These are phyloP conservation scores for Beauveria asiatica DNA, from an alignment of 2,329 filamentous ascomycete species.

Conservation along the genomic window DNA sequence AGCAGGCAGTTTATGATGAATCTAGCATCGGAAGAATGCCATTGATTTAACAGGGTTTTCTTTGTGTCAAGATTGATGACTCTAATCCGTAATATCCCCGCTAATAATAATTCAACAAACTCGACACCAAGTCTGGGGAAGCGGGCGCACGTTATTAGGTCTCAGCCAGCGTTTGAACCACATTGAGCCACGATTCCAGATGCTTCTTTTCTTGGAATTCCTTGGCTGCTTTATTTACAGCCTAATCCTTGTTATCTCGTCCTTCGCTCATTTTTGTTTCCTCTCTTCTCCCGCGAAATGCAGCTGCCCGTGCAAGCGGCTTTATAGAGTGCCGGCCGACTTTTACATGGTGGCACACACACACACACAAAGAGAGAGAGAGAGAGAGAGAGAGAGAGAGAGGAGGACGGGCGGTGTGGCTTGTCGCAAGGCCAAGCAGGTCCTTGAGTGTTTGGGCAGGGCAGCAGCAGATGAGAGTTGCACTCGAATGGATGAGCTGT, in stretches of 20 bases:
- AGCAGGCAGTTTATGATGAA: too few species aligned
- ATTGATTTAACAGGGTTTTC: too few species aligned
- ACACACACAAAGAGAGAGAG: too few species aligned
- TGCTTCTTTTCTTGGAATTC: background rate
- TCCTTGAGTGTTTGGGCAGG: background rate
- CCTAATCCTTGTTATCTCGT: background rate
- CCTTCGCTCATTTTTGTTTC: background rate
- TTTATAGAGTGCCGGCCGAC: background rate
- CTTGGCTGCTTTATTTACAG: background rate
- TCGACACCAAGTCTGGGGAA: background rate
- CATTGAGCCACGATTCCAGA: background rate
- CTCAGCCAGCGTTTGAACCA: background rate
- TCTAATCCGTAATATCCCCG: too few species aligned
- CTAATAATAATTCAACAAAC: too few species aligned
- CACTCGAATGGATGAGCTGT: background rate
- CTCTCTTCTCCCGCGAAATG: background rate
- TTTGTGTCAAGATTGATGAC: too few species aligned
- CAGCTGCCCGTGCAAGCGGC: background rate
- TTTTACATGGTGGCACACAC: background rate
- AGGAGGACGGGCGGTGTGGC: too few species aligned
- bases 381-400: too few species aligned
- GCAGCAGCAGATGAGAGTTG: background rate
- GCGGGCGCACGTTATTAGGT: background rate
- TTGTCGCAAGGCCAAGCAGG: background rate
- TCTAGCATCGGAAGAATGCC: too few species aligned